Base-by-base conservation (phyloP, 1,284 basidiomycete species). In the Cystobasidium slooffiae region DNA sequence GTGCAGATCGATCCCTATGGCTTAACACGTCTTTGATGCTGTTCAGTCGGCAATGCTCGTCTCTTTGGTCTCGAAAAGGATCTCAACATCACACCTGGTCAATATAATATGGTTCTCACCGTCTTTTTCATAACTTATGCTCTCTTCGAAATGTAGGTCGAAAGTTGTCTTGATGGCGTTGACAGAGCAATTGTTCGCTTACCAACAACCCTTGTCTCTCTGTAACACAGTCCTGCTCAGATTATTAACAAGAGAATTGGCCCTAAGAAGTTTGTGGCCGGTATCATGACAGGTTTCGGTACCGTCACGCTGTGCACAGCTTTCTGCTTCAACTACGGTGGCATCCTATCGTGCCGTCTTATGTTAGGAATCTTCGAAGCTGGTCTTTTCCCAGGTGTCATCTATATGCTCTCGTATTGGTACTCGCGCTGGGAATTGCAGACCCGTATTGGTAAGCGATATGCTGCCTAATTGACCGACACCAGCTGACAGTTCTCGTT, bases 71-170 rank as follows among this genome's bases (percentile, higher is more conserved):
- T 65, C 18, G 63, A 65, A 39, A 24, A 41, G 43, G 63, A 65
- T 65, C 63, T 65, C 18, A 37, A 37, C n/a, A 65, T 65, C 63
- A 65, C 63, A 8, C 47, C 63, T 49, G 47, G 51, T 49, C 63
- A 65, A 65, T 65, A 65, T 37, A 65, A 65, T 14, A 51, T 51
- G 46, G 63, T 65, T 39, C 44, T 65, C 41, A 51, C 51, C 10
- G 31, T 46, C 9, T 65, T 65, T 20, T 65, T 65, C 43, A 41
- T 65, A 16, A 65, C 63, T 22, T 65, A 65, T 22, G 63, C 63
- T n/a, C 43, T 61, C 14, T 61, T 61, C 59, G 59, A 61, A 44
- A 61, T 61, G 59, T 56, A 56, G 24, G 53, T 31, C 31, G 31
- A 31, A 31, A 31, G 2, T 31, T 31, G 31, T 31, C 31, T 31